A percentile compares a stretch with the other conserved stretches of the same genome.
phyloP scores from a whole-genome alignment of 2,329 filamentous ascomycete genomes.

The Alternaria brassicae region DNA sequence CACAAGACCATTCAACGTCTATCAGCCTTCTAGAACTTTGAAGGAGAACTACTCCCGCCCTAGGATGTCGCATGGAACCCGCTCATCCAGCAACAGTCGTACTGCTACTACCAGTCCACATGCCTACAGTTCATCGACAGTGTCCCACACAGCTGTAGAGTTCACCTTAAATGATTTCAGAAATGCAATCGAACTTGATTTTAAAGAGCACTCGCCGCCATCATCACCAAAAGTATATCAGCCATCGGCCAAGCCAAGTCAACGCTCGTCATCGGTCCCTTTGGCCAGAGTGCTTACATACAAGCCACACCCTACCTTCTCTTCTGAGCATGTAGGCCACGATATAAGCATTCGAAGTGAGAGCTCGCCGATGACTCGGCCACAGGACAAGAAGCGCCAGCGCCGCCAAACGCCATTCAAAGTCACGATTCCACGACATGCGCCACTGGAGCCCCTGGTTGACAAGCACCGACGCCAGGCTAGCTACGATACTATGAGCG shows the following conservation, averaged over 20 bases:
- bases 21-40: constrained; percentile 23
- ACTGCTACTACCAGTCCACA: constrained; percentile 1
- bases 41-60: constrained; percentile 33
- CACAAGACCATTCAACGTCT: constrained; percentile 24
- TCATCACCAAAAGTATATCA: constrained; percentile 19
- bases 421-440: constrained; percentile 25
- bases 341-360: constrained; percentile 17
- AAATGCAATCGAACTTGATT: constrained; percentile 28
- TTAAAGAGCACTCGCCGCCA: constrained; percentile 15
- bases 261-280: constrained; percentile 27
- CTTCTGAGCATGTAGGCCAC: constrained; percentile 12
- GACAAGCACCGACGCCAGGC: constrained; percentile 34
- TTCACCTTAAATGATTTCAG: constrained; percentile 17
- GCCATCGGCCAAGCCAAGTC: constrained; percentile 16
- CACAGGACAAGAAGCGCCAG: constrained; percentile 30
- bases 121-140: constrained; percentile 21
- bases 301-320: constrained; percentile 12
- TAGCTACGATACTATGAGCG: constrained; percentile 26
- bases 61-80: constrained; percentile 22
- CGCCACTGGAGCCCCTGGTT: constrained; percentile 39
- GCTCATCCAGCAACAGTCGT: constrained; percentile 11
- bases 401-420: constrained; percentile 40
- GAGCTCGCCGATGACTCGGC: constrained; percentile 13
- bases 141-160: constrained; percentile 13
- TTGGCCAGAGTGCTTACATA: constrained; percentile 22